Evolutionary conservation across 805 yeast genomes (phyloP).

Genomic region (Metschnikowia vanudenii): DNA sequence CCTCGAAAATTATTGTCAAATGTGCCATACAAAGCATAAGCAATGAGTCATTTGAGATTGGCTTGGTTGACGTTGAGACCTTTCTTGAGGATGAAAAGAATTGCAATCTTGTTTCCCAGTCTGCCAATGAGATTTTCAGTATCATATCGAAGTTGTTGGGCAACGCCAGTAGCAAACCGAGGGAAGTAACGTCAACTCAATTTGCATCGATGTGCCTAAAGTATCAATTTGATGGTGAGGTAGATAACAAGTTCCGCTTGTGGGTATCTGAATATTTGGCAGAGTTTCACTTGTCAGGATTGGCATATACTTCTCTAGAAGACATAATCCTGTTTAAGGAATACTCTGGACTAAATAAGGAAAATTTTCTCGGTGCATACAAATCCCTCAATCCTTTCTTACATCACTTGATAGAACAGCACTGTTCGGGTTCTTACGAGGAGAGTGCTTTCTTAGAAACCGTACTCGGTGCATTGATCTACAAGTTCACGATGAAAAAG

Average conservation of each 20-base stretch:
- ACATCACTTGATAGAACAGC: constrained; percentile 19
- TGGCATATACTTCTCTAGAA: not conserved
- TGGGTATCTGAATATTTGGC: constrained; percentile 19
- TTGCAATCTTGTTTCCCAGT: not conserved
- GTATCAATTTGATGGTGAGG: not conserved
- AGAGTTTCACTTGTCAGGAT: constrained; percentile 13
- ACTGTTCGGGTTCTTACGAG: constrained; percentile 11
- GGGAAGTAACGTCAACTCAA: not conserved
- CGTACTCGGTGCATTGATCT: constrained; percentile 39
- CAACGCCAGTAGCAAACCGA: not conserved
- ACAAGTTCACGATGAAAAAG: constrained; percentile 22
- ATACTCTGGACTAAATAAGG: constrained; percentile 1
- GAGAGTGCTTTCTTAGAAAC: constrained; percentile 31
- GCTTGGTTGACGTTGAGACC: constrained; percentile 2
- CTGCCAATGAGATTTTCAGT: not conserved
- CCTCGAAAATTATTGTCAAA: not conserved
- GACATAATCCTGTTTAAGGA: not conserved
- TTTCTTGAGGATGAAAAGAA: constrained; percentile 4
- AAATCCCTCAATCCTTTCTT: constrained; percentile 10
- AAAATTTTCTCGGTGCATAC: not conserved
- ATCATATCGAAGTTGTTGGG: constrained; percentile 4
- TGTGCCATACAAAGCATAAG: not conserved
- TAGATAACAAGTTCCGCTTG: not conserved
- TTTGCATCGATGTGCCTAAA: constrained; percentile 6
- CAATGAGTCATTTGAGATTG: not conserved